Conservation (phyloP, 2,329 filamentous ascomycete species). For the Metarhizium humberi region DNA sequence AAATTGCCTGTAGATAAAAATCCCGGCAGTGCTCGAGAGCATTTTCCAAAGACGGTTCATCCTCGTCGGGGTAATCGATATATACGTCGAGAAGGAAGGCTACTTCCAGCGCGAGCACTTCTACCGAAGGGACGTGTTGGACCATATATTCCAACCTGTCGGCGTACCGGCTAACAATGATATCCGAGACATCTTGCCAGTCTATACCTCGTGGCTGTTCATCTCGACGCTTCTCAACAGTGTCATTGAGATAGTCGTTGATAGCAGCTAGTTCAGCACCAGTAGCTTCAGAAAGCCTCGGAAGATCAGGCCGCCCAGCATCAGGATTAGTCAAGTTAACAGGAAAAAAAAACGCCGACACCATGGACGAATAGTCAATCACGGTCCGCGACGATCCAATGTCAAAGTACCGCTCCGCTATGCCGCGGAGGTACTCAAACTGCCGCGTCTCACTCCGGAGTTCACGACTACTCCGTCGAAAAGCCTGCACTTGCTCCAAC, state of each 20-base stretch:
- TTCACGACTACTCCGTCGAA: constrained; percentile 4
- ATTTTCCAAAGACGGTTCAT: background rate
- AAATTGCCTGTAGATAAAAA: background rate
- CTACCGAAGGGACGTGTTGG: constrained; percentile 10
- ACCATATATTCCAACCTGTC: constrained; percentile 33
- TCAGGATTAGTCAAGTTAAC: constrained; percentile 28
- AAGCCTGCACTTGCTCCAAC: constrained; percentile 19
- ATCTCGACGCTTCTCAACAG: background rate
- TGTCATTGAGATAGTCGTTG: background rate
- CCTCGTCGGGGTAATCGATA: constrained; percentile 23
- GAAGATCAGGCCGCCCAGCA: background rate
- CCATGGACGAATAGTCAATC: constrained; percentile 31
- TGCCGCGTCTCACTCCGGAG: background rate
- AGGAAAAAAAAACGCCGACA: constrained; percentile 31
- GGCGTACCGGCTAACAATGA: constrained; percentile 50
- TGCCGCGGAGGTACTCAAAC: constrained; percentile 21
- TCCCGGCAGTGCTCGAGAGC: background rate
- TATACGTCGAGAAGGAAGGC: constrained; percentile 25
- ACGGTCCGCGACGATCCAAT: constrained; percentile 21
- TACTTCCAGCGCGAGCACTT: constrained; percentile 15
- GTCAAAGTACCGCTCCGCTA: constrained; percentile 24
- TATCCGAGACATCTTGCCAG: constrained; percentile 55
- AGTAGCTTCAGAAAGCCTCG: constrained; percentile 10
- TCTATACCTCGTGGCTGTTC: constrained; percentile 20
- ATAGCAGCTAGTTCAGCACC: background rate